These are phyloP conservation scores for Lactarius deliciosus DNA, from an alignment of 768 basidiomycete genomes.

Conservation along the genomic window DNA sequence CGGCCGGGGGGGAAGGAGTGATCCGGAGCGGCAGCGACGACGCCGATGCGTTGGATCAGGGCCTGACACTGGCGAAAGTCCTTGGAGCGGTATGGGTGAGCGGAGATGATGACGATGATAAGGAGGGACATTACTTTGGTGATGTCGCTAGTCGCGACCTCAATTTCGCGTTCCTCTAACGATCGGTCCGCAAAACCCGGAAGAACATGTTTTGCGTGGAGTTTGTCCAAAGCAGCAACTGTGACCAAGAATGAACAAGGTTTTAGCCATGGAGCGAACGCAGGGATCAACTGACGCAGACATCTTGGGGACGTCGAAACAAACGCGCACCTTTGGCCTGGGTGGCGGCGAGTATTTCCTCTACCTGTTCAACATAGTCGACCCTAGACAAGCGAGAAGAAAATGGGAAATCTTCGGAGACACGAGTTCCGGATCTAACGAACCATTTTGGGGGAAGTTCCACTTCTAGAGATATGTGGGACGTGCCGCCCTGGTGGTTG, in stretches of 20 bases:
- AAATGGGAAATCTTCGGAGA: constrained; percentile 30
- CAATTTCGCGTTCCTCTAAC: constrained; percentile 93
- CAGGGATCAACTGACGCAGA: constrained; percentile 26
- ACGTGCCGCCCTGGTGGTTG: constrained; percentile 39
- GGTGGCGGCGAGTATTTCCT: constrained; percentile 66
- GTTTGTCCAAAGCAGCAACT: constrained; percentile 90
- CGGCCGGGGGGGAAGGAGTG: constrained; percentile 67
- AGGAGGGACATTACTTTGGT: constrained; percentile 60
- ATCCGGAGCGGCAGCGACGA: constrained; percentile 39
- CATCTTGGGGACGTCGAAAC: constrained; percentile 18
- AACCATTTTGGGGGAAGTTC: constrained; percentile 87
- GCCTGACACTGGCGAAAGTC: constrained; percentile 44
- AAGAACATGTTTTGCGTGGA: constrained; percentile 93
- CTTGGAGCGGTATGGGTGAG: constrained; percentile 31
- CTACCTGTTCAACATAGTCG: constrained; percentile 87
- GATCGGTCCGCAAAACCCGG: constrained; percentile 96
- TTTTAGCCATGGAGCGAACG: constrained; percentile 27
- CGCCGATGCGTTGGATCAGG: constrained; percentile 75
- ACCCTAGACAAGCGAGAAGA: constrained; percentile 55
- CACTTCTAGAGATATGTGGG: constrained; percentile 54
- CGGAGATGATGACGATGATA: constrained; percentile 20
- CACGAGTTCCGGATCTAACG: constrained; percentile 28
- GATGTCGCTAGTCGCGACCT: constrained; percentile 79
- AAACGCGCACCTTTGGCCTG: constrained; percentile 72
- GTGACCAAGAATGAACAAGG: constrained; percentile 31